These are phyloP conservation scores for Helicostylum pulchrum DNA, from an alignment of 192 early-diverging fungal species.

Conservation along the genomic window DNA sequence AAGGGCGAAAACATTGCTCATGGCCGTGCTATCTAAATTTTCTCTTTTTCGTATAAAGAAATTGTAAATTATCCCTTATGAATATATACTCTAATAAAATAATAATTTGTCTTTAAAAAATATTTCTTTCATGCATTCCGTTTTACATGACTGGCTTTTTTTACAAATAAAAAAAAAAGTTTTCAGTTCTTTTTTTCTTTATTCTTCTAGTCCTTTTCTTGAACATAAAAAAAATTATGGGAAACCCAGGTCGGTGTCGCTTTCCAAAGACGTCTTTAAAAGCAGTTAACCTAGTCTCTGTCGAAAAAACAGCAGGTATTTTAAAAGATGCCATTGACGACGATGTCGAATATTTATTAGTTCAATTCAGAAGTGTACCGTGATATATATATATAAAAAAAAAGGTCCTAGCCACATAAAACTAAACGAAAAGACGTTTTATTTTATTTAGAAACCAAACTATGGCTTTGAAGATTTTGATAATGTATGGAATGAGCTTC, in stretches of 20 bases:
- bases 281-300: neutral
- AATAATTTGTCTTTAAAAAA: too few species aligned
- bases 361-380: slow-evolving; percentile 7
- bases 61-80: too few species aligned
- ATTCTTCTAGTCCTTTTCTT: too few species aligned
- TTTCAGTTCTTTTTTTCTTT: too few species aligned
- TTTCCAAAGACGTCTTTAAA: neutral
- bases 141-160: too few species aligned
- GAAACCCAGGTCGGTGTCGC: too few species aligned
- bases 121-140: too few species aligned
- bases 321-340: neutral
- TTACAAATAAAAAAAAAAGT: too few species aligned
- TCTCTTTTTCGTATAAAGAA: too few species aligned
- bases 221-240: too few species aligned
- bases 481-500: slow-evolving; percentile 10
- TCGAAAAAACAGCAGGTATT: neutral
- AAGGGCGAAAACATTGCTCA: slow-evolving; percentile 22
- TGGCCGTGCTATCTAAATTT: neutral
- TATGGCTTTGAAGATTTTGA: slow-evolving; percentile 8
- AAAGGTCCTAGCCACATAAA: neutral
- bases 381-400: neutral
- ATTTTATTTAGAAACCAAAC: neutral
- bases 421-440: neutral
- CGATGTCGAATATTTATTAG: slow-evolving; percentile 10
- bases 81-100: too few species aligned